Evolutionary conservation across 352 stramenopile species (phyloP).

Genomic region (Pythium aristosporum): DNA sequence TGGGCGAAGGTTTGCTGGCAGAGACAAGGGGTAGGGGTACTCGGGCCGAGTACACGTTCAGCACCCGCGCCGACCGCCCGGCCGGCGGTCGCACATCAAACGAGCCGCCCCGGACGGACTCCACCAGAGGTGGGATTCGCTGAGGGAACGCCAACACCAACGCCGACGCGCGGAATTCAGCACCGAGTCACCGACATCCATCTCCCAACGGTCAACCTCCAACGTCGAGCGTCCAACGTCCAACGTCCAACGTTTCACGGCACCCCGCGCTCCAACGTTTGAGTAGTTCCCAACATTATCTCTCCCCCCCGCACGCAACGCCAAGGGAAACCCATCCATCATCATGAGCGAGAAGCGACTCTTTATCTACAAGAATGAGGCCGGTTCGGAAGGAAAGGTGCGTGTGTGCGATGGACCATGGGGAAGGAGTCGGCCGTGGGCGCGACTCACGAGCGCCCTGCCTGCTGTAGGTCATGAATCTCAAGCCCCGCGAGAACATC

Average conservation of each 20-base stretch:
- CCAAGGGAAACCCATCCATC: background rate
- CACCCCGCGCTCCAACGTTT: background rate
- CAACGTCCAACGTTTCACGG: background rate
- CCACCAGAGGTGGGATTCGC: background rate
- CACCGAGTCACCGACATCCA: background rate
- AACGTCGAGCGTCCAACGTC: background rate
- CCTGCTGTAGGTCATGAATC: conserved; percentile 67
- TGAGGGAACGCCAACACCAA: conserved; percentile 1
- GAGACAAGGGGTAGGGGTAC: conserved; percentile 18
- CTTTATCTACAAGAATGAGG: conserved; percentile 88
- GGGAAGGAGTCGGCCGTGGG: background rate
- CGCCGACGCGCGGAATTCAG: background rate
- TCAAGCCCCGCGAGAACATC: conserved; percentile 71
- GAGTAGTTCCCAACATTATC: background rate
- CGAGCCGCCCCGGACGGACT: background rate
- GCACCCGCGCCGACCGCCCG: background rate
- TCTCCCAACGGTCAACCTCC: no score
- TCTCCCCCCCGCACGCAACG: background rate
- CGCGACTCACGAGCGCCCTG: background rate
- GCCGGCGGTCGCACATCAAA: conserved; percentile 11
- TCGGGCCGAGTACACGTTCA: conserved; percentile 17
- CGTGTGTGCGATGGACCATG: background rate
- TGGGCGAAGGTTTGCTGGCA: background rate
- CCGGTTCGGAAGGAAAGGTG: conserved; percentile 78
- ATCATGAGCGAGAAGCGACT: conserved; percentile 81